Conservation (phyloP, 805 yeast genomes). For the Priceomyces haplophilus region DNA sequence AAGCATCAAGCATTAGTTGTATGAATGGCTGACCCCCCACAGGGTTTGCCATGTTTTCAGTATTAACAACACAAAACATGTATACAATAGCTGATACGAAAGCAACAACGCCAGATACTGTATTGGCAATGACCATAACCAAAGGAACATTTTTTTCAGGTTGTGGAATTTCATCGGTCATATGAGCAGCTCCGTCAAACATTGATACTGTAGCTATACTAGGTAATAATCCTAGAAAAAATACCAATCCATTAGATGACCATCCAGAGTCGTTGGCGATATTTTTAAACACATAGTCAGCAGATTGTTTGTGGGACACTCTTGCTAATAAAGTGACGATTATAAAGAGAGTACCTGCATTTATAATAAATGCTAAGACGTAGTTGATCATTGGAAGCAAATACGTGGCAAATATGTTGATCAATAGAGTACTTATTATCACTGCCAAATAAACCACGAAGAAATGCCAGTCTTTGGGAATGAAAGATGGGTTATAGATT, state of each 20-base stretch:
- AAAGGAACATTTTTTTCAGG: slow-evolving; percentile 31
- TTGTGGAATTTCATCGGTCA: slow-evolving; percentile 31
- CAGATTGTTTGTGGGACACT: slow-evolving; percentile 16
- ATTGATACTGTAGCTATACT: slow-evolving; percentile 27
- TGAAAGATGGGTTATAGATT: slow-evolving; percentile 15
- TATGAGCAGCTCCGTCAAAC: slow-evolving; percentile 33
- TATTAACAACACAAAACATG: slow-evolving; percentile 20
- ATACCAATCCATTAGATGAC: slow-evolving; percentile 22
- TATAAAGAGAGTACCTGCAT: slow-evolving; percentile 20
- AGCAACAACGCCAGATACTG: slow-evolving; percentile 24
- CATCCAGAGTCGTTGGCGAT: slow-evolving; percentile 25
- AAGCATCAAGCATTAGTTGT: slow-evolving; percentile 22
- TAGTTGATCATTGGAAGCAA: slow-evolving; percentile 15
- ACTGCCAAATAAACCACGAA: slow-evolving; percentile 15
- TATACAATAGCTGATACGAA: slow-evolving; percentile 29
- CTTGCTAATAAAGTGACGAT: slow-evolving; percentile 18
- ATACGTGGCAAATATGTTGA: slow-evolving; percentile 14
- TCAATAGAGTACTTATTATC: slow-evolving; percentile 8
- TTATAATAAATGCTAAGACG: slow-evolving; percentile 18
- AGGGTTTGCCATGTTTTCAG: slow-evolving; percentile 14
- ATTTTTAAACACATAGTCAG: slow-evolving; percentile 20
- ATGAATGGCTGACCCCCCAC: slow-evolving; percentile 23
- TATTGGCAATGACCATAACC: slow-evolving; percentile 28
- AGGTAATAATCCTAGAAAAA: slow-evolving; percentile 24
- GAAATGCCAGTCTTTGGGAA: slow-evolving; percentile 16